These are phyloP conservation scores for Pleurotus pulmonarius DNA, from an alignment of 768 basidiomycete species.

Conservation along the genomic window DNA sequence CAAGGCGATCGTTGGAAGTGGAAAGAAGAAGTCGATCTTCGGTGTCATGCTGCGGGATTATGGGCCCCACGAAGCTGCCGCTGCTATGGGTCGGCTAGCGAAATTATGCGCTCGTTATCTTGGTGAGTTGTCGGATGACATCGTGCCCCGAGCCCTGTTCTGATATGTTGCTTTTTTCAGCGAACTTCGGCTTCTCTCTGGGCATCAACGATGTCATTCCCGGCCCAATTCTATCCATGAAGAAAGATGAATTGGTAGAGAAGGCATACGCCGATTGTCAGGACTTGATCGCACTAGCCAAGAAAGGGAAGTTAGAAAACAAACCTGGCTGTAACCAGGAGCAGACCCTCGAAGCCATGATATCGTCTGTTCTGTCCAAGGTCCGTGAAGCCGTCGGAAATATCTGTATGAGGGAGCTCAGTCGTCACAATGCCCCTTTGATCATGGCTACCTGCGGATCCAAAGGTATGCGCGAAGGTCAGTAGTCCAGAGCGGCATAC, in stretches of 20 bases:
- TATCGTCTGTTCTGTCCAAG: constrained; percentile 89
- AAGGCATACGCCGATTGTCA: constrained; percentile 86
- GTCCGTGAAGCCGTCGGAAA: constrained; percentile 96
- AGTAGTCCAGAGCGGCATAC: not conserved
- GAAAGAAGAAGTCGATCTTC: constrained; percentile 99
- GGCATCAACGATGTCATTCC: constrained; percentile 99
- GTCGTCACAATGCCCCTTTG: constrained; percentile 91
- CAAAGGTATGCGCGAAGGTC: constrained; percentile 61
- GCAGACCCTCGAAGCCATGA: constrained; percentile 94
- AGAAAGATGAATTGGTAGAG: constrained; percentile 85
- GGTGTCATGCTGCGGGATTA: constrained; percentile 97
- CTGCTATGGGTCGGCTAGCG: constrained; percentile 93
- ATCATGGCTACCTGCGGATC: constrained; percentile 99
- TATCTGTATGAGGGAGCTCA: constrained; percentile 98
- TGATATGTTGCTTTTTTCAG: constrained; percentile 37
- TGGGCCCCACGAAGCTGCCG: constrained; percentile 89
- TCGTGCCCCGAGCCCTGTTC: not conserved
- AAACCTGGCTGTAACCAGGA: constrained; percentile 98
- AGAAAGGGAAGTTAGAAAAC: constrained; percentile 89
- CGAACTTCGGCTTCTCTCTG: constrained; percentile 95
- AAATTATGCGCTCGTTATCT: constrained; percentile 95
- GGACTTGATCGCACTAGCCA: constrained; percentile 84
- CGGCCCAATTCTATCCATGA: constrained; percentile 71
- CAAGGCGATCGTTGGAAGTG: constrained; percentile 95
- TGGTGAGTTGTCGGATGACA: constrained; percentile 40